These are phyloP conservation scores for Oryza coarctata DNA, from an alignment of 176 grass and related monocot species.

Conservation along the genomic window DNA sequence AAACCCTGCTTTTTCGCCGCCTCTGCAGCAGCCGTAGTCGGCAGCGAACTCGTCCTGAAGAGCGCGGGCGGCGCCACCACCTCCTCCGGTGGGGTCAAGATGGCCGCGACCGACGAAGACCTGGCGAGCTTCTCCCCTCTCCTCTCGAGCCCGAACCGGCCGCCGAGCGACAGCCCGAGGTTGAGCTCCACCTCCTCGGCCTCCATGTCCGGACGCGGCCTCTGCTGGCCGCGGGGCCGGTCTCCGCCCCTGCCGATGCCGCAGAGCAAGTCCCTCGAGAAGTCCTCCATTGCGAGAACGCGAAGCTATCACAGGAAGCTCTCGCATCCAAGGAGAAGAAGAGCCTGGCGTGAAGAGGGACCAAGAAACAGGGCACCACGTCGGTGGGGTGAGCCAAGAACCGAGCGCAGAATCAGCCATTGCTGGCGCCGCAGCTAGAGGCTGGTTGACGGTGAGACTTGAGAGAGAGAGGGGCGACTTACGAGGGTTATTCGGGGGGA, in stretches of 20 bases:
- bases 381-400: neutral
- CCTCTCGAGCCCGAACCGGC: constrained; percentile 46
- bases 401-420: neutral
- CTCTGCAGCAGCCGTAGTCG: neutral
- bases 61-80: constrained; percentile 22
- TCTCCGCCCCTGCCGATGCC: constrained; percentile 1
- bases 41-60: constrained; percentile 50
- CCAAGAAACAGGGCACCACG: neutral
- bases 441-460: neutral
- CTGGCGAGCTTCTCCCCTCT: constrained; percentile 37
- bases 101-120: constrained; percentile 53
- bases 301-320: neutral
- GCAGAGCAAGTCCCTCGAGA: constrained; percentile 36
- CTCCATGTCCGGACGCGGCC: neutral
- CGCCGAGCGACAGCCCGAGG: constrained; percentile 72
- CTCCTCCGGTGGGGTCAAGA: constrained; percentile 20
- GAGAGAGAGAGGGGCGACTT: constrained; percentile 5
- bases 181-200: constrained; percentile 59
- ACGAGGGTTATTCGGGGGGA: neutral
- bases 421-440: neutral
- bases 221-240: neutral
- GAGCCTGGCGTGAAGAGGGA: neutral
- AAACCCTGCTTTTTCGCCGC: neutral
- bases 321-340: constrained; percentile 31
- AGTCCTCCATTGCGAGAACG: constrained; percentile 24